These are phyloP conservation scores for Colletotrichum plurivorum DNA, from an alignment of 2,329 filamentous ascomycete species.

Conservation along the genomic window DNA sequence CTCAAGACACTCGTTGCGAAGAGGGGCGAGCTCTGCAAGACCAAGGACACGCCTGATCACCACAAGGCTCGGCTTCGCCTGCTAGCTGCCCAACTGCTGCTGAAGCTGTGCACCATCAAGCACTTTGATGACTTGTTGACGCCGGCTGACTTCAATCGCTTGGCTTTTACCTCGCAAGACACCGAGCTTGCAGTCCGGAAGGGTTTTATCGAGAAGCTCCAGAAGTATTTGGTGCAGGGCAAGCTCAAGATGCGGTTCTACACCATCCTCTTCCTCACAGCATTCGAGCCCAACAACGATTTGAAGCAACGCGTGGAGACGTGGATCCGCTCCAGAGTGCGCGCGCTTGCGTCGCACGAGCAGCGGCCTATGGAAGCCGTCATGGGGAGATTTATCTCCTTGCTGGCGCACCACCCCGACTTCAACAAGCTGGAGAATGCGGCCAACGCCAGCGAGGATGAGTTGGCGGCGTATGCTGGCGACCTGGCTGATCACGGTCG, in stretches of 20 bases:
- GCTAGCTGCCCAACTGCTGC: slow-evolving; percentile 81
- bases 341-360: slow-evolving; percentile 72
- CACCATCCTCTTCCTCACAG: slow-evolving; percentile 89
- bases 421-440: slow-evolving; percentile 66
- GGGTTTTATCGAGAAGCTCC: slow-evolving; percentile 86
- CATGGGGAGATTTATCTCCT: slow-evolving; percentile 85
- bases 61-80: slow-evolving; percentile 88
- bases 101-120: slow-evolving; percentile 87
- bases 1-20: slow-evolving; percentile 82
- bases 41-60: slow-evolving; percentile 79
- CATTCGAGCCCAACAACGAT: slow-evolving; percentile 85
- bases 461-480: slow-evolving; percentile 58
- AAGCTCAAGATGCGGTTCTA: slow-evolving; percentile 85
- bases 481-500: slow-evolving; percentile 86
- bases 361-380: slow-evolving; percentile 82
- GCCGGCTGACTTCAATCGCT: slow-evolving; percentile 81
- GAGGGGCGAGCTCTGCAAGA: slow-evolving; percentile 85
- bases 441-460: slow-evolving; percentile 43
- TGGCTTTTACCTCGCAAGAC: slow-evolving; percentile 88
- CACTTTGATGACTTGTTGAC: slow-evolving; percentile 82
- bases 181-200: slow-evolving; percentile 79
- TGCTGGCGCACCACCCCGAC: slow-evolving; percentile 95
- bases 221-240: slow-evolving; percentile 87
- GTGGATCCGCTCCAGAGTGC: slow-evolving; percentile 88
- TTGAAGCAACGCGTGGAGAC: slow-evolving; percentile 84